Evolutionary conservation across 805 yeast species (phyloP).

Genomic region (Hanseniaspora clermontiae): DNA sequence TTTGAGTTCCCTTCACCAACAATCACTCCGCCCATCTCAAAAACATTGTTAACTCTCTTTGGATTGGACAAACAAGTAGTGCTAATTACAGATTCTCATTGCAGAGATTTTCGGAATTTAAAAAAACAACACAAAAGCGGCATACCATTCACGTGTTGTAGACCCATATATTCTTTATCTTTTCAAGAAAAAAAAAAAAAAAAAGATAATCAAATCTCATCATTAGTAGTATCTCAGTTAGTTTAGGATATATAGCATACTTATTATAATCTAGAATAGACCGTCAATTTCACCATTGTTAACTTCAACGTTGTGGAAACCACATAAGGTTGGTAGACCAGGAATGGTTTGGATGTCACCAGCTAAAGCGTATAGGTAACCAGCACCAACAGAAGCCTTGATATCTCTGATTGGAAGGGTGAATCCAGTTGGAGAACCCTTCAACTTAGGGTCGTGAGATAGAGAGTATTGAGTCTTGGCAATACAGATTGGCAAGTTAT

Average conservation of each 20-base stretch:
- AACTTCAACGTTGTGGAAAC: constrained; percentile 77
- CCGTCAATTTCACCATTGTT: constrained; percentile 76
- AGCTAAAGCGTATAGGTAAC: constrained; percentile 71
- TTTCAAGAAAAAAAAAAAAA: no score
- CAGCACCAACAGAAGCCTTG: constrained; percentile 69
- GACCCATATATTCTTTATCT: no score
- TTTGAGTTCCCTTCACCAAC: constrained; percentile 9
- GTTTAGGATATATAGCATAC: neutral
- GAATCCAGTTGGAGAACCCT: constrained; percentile 75
- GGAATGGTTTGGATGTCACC: constrained; percentile 82
- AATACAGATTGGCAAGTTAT: constrained; percentile 65
- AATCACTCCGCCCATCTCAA: neutral
- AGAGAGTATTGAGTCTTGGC: constrained; percentile 79
- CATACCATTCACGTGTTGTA: neutral
- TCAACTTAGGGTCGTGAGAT: constrained; percentile 69
- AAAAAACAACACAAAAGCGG: neutral
- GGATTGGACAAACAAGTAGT: no score
- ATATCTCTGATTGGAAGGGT: constrained; percentile 72
- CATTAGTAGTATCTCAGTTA: neutral
- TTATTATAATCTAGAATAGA: constrained; percentile 35
- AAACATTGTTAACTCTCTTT: no score
- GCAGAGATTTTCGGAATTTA: no score
- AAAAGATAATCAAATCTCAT: no score
- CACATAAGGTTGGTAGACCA: constrained; percentile 74
- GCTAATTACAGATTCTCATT: no score